Base-by-base conservation (phyloP, 129 eudicot genomes). In the Smallanthus sonchifolius region DNA sequence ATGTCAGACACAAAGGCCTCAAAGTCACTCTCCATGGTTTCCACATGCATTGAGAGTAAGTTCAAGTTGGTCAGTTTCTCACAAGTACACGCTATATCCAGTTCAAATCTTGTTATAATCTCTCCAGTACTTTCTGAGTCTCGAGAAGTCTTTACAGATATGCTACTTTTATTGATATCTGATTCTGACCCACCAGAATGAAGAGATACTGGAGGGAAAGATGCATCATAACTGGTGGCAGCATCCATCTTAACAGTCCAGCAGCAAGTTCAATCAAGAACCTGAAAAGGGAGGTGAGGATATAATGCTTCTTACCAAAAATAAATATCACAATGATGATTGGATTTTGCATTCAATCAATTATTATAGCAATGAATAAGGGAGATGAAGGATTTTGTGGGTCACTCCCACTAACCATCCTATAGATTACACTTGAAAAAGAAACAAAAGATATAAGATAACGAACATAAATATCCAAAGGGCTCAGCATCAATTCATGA, bases 61-160 rank as follows among this genome's bases (percentile, higher is more conserved):
- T 69, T 84, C 83, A 95, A 82, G 81, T 95, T 95, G 71, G 70
- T 66, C 73, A 88, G 60, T 66, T 87, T 95, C 76, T 95, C 97
- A 24, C 81, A 82, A 48, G 81, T 77, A 76, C 82, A 80, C 30
- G 94, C 88, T 77, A 84, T 54, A 59, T 88, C 92, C 13, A 91
- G 77, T 62, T 88, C 94, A 71, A 83, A 51, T 72, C 84, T 88
- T 14, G 87, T 77, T 74, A 91, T 45, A 79, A 78, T 40, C 82
- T 87, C 87, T 34, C 69, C 76, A 13, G 80, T 75, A 65, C 76
- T 83, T 69, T 79, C 87, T 5, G 90, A 77, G 67, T 83, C 87
- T 59, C 70, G 84, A 44, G 89, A 84, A 32, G 82, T 51, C 57
- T 69, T 83, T 65, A 80, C 78, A 39, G 85, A 75, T 43, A 75